Evolutionary conservation across 495 filamentous ascomycete species (phyloP), one percentile per base, ranked within the genome.

Genomic region (Podospora pseudocomata): DNA sequence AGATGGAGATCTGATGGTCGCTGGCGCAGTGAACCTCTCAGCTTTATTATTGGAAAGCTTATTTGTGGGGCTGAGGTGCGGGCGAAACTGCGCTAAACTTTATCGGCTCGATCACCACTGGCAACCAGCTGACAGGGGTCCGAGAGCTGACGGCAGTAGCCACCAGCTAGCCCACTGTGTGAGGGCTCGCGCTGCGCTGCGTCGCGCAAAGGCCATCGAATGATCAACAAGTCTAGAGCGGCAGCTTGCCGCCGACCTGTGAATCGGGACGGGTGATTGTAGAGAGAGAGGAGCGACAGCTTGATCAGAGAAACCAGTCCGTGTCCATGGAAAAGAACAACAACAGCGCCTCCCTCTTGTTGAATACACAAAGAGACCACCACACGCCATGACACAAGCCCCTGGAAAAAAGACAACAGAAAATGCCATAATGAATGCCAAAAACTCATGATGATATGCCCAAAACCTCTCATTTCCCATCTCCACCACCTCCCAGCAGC

Each of bases 401-500:
- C 59, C 20, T 61, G 1, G 26, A 61, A 34, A 65, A 53, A 59
- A 19, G 26, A 65, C 5, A 60, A 7, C 59, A 18, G 26, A 27
- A 32, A 27, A 28, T 15, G 23, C 18, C 4, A 61, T 61, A 7
- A 61, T 20, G 16, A 18, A 28, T 23, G 13, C 13, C 23, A 20
- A 20, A 60, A 60, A 60, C 23, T 4, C 5, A 18, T 30, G 20
- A 26, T 26, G 2, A 60, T 60, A 56, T 30, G n/a, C 18, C 11
- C 5, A 53, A 64, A 63, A 30, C 66, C 44, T 66, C 56, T 66
- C 67, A 71, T 23, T 78, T 80, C 56, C 76, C 76, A 20, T 82
- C 85, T 55, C 85, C 86, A 39, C 78, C 77, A 9, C 78, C 75
- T 0, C 72, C 67, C 67, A 81, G 63, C 5, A 76, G 68, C 54